Conservation (phyloP, 305 asterid species). For the Withania somnifera region DNA sequence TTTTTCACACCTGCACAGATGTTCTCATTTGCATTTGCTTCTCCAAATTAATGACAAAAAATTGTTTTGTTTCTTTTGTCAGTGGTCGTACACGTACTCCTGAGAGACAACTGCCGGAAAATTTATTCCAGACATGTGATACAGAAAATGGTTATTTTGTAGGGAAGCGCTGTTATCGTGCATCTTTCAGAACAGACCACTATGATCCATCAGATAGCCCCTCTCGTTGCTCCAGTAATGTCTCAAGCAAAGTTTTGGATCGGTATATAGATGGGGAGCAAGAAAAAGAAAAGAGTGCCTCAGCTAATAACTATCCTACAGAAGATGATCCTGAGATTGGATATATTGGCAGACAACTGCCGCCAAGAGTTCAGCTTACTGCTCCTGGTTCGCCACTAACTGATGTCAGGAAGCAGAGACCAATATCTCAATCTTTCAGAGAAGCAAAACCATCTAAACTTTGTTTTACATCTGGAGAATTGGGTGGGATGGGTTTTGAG, state of each 20-base stretch:
- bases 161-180: conserved; percentile 31
- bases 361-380: conserved; percentile 41
- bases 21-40: not conserved
- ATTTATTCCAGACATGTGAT: conserved; percentile 29
- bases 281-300: conserved; percentile 36
- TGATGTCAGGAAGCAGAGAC: conserved; percentile 54
- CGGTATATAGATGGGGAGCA: conserved; percentile 93
- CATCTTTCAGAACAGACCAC: conserved; percentile 26
- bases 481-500: conserved; percentile 39
- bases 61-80: conserved; percentile 3
- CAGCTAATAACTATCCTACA: conserved; percentile 19
- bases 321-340: conserved; percentile 36
- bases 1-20: not conserved
- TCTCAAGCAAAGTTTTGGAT: conserved; percentile 73
- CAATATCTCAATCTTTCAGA: conserved; percentile 71
- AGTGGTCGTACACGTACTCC: conserved; percentile 62
- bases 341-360: conserved; percentile 32
- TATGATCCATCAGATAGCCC: conserved; percentile 65
- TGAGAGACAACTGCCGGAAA: conserved; percentile 49
- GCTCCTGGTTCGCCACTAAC: conserved; percentile 32
- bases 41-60: not conserved
- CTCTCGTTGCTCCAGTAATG: conserved; percentile 67
- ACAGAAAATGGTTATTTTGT: conserved; percentile 24
- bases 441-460: conserved; percentile 34
- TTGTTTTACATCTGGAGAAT: conserved; percentile 35